Base-by-base conservation (phyloP, 169 alveolate species). In the Eimeria acervulina region DNA sequence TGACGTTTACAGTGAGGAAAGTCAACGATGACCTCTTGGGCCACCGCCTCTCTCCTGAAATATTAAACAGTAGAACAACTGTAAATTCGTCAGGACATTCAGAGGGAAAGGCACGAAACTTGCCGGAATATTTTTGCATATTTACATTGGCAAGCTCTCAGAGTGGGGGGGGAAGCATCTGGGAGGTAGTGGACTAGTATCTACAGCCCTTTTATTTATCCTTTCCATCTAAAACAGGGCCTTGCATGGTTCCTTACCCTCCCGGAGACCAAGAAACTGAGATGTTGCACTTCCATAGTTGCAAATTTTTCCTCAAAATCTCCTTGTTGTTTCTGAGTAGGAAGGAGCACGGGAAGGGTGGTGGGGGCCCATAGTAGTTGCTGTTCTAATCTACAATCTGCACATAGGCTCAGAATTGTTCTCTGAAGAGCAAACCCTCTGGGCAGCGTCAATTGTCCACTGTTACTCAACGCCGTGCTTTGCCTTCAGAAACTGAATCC, bases 181-280 rank as follows among this genome's bases (percentile, higher is more conserved):
- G 44, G 2, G 7, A 10, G 5, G 7, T 68, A 68, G 42, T 26
- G 38, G 26, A 13, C 15, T 5, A 26, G n/a, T 31, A 68, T 68
- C 23, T 33, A 68, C 28, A 1, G n/a, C 80, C 0, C 0, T n/a
- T 2, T 26, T n/a, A 63, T 10, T 68, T 68, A 1, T 33, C 7
- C n/a, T 59, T 1, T 59, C n/a, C 19, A 4, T 59, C 68, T n/a
- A 17, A 21, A 31, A n/a, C 36, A 40, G 5, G 63, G 38, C 61
- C 36, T 21, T 23, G 47, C 15, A 47, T 21, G 26, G 0, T 31
- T 51, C 4, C 91, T 31, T 55, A 85, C 93, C 93, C 80, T 85
- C 93, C 78, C n/a, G 93, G 78, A 13, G 93, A 85, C 93, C 93
- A 85, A 33, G 93, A 55, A 6, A 85, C 93, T 2, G 93, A 85